Conservation (phyloP, 257 asterid species). For the Linderniella brevidens region DNA sequence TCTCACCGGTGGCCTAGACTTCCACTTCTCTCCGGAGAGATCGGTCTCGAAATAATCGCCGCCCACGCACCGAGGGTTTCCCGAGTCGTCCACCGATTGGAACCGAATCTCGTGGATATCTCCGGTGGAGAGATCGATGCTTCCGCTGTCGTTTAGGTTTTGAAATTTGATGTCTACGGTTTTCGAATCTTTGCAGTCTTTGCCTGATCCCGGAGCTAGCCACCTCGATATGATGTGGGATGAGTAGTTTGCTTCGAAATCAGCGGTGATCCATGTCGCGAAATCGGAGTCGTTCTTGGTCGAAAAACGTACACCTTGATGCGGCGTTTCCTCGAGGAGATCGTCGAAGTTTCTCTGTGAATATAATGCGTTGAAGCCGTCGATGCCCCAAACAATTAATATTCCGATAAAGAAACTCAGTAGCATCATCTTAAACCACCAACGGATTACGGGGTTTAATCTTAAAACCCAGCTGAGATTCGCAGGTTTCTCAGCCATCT, state of each 20-base stretch:
- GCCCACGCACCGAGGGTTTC: constrained; percentile 50
- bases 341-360: constrained; percentile 17
- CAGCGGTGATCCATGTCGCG: constrained; percentile 44
- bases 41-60: constrained; percentile 81
- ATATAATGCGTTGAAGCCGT: constrained; percentile 26
- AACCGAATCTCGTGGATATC: constrained; percentile 52
- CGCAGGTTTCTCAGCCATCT: constrained; percentile 48
- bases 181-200: constrained; percentile 46
- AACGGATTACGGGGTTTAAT: constrained; percentile 32
- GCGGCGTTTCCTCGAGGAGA: neutral
- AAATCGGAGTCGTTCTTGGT: neutral
- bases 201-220: constrained; percentile 45
- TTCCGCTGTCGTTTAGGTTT: constrained; percentile 23
- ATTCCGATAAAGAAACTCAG: constrained; percentile 41
- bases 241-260: constrained; percentile 46
- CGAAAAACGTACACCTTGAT: neutral
- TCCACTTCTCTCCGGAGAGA: constrained; percentile 67
- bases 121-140: constrained; percentile 31
- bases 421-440: constrained; percentile 50
- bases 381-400: constrained; percentile 44
- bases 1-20: constrained; percentile 62
- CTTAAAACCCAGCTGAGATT: constrained; percentile 33
- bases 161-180: constrained; percentile 34
- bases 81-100: constrained; percentile 57
- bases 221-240: constrained; percentile 27